Percentiles rank a stretch among this genome's conserved stretches.
phyloP scores from a whole-genome alignment of 139 green algal species.

The Edaphochlamys debaryana region DNA sequence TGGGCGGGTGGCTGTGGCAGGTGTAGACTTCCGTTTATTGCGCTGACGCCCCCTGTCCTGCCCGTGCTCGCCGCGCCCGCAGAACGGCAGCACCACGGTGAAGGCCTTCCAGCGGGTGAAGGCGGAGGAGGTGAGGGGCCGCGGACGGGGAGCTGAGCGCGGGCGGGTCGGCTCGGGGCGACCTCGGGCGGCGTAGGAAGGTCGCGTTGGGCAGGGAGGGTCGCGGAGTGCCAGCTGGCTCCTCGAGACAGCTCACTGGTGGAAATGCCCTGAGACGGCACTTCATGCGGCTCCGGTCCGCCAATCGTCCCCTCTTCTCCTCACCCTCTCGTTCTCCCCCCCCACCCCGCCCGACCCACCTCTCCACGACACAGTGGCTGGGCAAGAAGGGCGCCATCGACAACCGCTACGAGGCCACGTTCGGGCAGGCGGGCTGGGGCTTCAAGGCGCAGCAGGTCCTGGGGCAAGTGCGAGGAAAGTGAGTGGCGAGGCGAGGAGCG shows the following conservation, averaged over 20 bases:
- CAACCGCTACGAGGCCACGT: slow-evolving; percentile 76
- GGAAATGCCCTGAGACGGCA: too few relatives aligned
- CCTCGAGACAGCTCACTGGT: neutral
- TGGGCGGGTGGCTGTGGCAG: too few relatives aligned
- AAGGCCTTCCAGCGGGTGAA: slow-evolving; percentile 88
- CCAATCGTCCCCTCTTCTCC: too few relatives aligned
- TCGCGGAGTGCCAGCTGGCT: neutral
- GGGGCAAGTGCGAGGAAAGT: slow-evolving; percentile 75
- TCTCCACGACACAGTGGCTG: slow-evolving; percentile 73
- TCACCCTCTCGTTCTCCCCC: too few relatives aligned
- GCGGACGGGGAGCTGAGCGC: neutral
- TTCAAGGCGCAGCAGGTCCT: slow-evolving; percentile 93
- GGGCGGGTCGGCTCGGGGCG: neutral
- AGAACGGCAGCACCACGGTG: slow-evolving; percentile 33
- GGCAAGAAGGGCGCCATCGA: slow-evolving; percentile 78
- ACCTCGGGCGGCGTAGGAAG: neutral
- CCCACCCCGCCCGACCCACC: too few relatives aligned
- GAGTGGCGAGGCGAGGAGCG: slow-evolving; percentile 41
- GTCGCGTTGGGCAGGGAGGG: too few relatives aligned
- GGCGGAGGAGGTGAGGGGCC: slow-evolving; percentile 52
- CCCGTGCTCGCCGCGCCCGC: too few relatives aligned
- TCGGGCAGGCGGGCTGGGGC: slow-evolving; percentile 87
- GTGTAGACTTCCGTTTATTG: neutral
- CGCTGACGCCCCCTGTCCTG: neutral
- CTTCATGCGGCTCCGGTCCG: neutral